phyloP scores from a whole-genome alignment of 768 basidiomycete species.

The Termitomyces sp. region DNA sequence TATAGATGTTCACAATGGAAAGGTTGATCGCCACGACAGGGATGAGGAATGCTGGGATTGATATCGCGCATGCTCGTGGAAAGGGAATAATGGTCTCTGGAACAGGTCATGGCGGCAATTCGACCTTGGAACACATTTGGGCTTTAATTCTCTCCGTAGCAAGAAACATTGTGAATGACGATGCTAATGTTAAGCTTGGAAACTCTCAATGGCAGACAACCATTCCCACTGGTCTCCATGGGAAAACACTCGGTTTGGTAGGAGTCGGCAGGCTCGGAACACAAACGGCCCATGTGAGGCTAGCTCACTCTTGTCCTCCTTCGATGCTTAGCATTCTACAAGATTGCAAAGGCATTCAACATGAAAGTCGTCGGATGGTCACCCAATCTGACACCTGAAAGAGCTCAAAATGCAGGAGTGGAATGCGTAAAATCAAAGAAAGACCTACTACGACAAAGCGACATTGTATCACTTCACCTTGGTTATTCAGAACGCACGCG shows the following conservation, averaged over 20 bases:
- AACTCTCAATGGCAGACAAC: slow-evolving; percentile 49
- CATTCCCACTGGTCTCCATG: slow-evolving; percentile 44
- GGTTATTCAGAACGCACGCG: slow-evolving; percentile 47
- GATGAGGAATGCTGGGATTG: slow-evolving; percentile 41
- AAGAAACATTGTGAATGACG: slow-evolving; percentile 43
- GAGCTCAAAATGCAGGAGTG: slow-evolving; percentile 46
- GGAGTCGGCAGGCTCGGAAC: slow-evolving; percentile 57
- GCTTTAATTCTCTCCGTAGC: slow-evolving; percentile 48
- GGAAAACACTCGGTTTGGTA: slow-evolving; percentile 53
- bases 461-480: slow-evolving; percentile 58
- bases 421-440: slow-evolving; percentile 44
- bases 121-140: slow-evolving; percentile 65
- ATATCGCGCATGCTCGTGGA: slow-evolving; percentile 36
- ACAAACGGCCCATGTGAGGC: slow-evolving; percentile 39
- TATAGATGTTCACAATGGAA: not conserved
- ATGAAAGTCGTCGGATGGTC: slow-evolving; percentile 64
- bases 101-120: slow-evolving; percentile 34
- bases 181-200: slow-evolving; percentile 37
- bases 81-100: slow-evolving; percentile 50
- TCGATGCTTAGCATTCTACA: not conserved
- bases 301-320: slow-evolving; percentile 2
- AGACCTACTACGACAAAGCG: slow-evolving; percentile 45
- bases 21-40: slow-evolving; percentile 59
- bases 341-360: slow-evolving; percentile 55
- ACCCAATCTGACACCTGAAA: slow-evolving; percentile 53